phyloP scores from a whole-genome alignment of 352 stramenopile species.

The Phytophthora litchii region DNA sequence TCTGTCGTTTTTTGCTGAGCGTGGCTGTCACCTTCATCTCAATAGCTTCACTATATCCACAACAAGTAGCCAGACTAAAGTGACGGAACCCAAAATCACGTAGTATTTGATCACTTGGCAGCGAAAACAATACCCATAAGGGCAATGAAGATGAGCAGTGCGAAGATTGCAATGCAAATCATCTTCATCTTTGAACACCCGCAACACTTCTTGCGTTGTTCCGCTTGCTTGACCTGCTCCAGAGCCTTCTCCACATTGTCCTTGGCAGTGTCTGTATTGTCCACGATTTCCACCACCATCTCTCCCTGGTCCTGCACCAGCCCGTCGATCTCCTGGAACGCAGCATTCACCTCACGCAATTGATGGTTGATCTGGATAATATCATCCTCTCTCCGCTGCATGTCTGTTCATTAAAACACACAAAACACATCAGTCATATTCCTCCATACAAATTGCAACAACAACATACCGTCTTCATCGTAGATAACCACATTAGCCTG shows the following conservation, averaged over 20 bases:
- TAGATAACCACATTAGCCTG: conserved; percentile 86
- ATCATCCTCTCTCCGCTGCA: conserved; percentile 82
- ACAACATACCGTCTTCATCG: conserved; percentile 78
- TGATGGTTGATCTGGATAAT: conserved; percentile 91
- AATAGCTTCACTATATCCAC: conserved; percentile 12
- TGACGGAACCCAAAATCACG: conserved; percentile 6
- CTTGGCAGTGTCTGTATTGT: conserved; percentile 80
- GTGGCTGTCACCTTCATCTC: conserved; percentile 7
- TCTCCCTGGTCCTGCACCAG: conserved; percentile 87
- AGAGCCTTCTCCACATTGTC: conserved; percentile 77
- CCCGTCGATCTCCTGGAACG: conserved; percentile 85
- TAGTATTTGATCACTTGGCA: conserved; percentile 32
- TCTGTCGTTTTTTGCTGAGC: conserved; percentile 15
- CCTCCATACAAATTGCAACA: background rate
- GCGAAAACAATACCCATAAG: conserved; percentile 55
- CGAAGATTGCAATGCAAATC: conserved; percentile 66
- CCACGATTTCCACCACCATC: conserved; percentile 78
- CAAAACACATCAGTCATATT: conserved; percentile 7
- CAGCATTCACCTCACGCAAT: conserved; percentile 83
- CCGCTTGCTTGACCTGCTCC: conserved; percentile 73
- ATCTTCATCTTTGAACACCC: conserved; percentile 71
- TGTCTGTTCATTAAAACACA: conserved; percentile 44
- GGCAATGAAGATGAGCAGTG: conserved; percentile 60
- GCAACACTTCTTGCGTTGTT: conserved; percentile 74
- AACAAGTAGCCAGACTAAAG: conserved; percentile 12